Percentiles rank a stretch among this genome's conserved stretches.
phyloP scores from a whole-genome alignment of 331 rosid genomes.

The Saraca asoca region DNA sequence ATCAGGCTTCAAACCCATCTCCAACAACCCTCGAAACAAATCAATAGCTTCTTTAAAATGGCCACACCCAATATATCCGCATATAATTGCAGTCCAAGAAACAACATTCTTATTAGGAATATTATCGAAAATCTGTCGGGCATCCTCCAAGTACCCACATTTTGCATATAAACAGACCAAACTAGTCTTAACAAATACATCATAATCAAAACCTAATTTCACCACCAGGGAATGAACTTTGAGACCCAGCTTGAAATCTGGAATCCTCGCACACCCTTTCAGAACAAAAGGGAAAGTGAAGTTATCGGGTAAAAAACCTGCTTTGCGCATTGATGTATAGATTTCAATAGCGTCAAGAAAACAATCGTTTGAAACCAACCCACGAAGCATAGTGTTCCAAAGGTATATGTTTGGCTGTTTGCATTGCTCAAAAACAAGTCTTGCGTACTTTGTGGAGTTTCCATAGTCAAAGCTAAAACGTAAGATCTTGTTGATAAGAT shows the following conservation, averaged over 20 bases:
- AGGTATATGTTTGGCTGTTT: constrained; percentile 48
- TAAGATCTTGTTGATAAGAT: constrained; percentile 50
- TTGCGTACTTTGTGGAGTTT: constrained; percentile 42
- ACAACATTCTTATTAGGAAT: constrained; percentile 59
- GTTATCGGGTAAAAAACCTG: constrained; percentile 43
- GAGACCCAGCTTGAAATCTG: constrained; percentile 42
- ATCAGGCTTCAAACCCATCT: constrained; percentile 72
- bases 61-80: constrained; percentile 54
- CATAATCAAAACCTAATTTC: constrained; percentile 54
- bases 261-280: constrained; percentile 60
- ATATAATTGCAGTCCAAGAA: constrained; percentile 69
- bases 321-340: constrained; percentile 47
- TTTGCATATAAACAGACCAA: constrained; percentile 52
- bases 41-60: constrained; percentile 47
- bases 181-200: constrained; percentile 64
- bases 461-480: constrained; percentile 43
- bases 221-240: constrained; percentile 52
- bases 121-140: constrained; percentile 61
- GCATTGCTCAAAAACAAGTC: constrained; percentile 46
- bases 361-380: constrained; percentile 50
- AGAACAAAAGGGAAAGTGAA: constrained; percentile 67
- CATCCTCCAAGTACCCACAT: constrained; percentile 45
- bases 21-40: constrained; percentile 49
- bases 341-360: constrained; percentile 42
- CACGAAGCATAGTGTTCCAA: constrained; percentile 64